phyloP scores from a whole-genome alignment of 2,329 filamentous ascomycete species.

The Monilinia fructicola region DNA sequence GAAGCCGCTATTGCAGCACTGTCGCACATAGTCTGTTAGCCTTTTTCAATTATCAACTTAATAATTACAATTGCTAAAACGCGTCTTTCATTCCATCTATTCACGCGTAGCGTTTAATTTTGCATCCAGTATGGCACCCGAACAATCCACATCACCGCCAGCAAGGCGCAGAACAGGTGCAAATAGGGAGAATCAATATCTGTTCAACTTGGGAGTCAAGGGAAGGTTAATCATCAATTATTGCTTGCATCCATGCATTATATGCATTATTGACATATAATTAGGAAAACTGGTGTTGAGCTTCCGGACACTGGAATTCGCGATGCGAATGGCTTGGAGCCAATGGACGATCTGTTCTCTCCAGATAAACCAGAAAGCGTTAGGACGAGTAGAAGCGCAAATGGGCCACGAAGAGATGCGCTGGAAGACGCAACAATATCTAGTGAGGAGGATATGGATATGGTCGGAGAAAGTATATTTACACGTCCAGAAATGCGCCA shows the following conservation, averaged over 20 bases:
- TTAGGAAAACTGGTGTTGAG: conserved; percentile 85
- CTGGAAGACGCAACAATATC: conserved; percentile 46
- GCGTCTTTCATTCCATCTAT: not conserved
- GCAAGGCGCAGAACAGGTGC: conserved; percentile 37
- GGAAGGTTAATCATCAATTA: conserved; percentile 46
- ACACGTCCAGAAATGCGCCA: not conserved
- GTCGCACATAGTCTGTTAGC: not conserved
- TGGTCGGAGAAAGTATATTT: conserved; percentile 55
- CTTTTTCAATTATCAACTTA: not conserved
- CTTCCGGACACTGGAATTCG: conserved; percentile 75
- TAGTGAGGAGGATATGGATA: conserved; percentile 60
- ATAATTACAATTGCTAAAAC: not conserved
- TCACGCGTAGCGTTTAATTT: conserved; percentile 15
- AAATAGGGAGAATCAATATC: conserved; percentile 44
- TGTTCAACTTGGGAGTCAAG: conserved; percentile 51
- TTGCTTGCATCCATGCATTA: conserved; percentile 11
- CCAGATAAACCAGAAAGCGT: conserved; percentile 56
- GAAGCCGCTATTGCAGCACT: not conserved
- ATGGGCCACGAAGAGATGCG: conserved; percentile 29
- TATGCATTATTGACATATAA: conserved; percentile 16
- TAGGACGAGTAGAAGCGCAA: conserved; percentile 21
- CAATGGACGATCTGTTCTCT: conserved; percentile 83
- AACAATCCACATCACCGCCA: conserved; percentile 24
- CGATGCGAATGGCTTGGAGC: conserved; percentile 91
- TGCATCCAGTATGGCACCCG: conserved; percentile 19